Evolutionary conservation across 2,329 filamentous ascomycete genomes (phyloP).

Genomic region (Rasamsonia emersonii): DNA sequence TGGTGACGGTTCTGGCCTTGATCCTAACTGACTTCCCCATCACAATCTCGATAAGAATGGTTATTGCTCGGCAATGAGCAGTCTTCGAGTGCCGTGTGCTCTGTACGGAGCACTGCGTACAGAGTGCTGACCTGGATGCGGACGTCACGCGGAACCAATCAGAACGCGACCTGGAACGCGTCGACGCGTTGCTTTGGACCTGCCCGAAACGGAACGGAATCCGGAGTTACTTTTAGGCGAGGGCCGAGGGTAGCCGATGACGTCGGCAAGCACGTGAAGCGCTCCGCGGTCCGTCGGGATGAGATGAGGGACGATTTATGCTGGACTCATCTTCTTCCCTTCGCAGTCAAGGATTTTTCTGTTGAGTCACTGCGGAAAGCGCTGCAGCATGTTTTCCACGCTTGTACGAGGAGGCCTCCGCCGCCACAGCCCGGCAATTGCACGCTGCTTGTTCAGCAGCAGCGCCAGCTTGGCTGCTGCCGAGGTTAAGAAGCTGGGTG

Average conservation of each 20-base stretch:
- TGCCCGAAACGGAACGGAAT: neutral
- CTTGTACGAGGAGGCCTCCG: constrained; percentile 22
- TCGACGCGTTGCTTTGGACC: constrained; percentile 15
- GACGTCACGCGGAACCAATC: no score
- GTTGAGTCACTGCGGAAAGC: no score
- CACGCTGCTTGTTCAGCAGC: constrained; percentile 58
- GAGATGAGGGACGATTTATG: no score
- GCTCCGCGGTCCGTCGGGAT: neutral
- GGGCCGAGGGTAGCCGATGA: constrained; percentile 25
- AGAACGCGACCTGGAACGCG: constrained; percentile 19
- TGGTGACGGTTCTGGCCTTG: constrained; percentile 14
- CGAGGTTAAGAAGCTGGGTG: constrained; percentile 78
- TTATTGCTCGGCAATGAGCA: no score
- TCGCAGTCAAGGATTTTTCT: no score
- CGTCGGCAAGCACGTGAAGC: constrained; percentile 12
- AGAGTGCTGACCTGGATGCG: no score
- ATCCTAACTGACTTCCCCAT: constrained; percentile 11
- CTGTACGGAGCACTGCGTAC: no score
- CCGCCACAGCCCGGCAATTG: constrained; percentile 26
- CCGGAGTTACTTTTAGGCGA: constrained; percentile 12
- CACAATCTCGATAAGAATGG: constrained; percentile 3
- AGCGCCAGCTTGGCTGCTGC: constrained; percentile 53
- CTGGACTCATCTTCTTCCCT: no score
- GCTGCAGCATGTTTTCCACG: constrained; percentile 33
- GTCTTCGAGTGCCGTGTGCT: no score